phyloP scores from a whole-genome alignment of 1,284 basidiomycete genomes.

The Kwoniella shivajii region DNA sequence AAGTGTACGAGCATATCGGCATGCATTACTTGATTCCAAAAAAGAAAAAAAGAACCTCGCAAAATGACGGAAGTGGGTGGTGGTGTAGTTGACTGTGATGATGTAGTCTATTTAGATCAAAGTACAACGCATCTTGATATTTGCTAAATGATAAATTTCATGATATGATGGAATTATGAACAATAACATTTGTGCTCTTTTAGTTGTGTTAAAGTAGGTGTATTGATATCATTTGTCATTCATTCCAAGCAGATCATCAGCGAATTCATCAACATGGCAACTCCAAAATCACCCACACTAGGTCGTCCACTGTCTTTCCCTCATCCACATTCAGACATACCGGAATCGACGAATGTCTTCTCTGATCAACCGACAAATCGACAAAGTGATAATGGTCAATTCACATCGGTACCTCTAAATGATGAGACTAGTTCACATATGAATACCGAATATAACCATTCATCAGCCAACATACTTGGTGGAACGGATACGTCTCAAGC shows the following conservation, averaged over 20 bases:
- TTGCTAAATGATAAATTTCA: too few species aligned
- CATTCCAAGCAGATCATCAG: too few species aligned
- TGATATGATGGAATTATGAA: too few species aligned
- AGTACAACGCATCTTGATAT: too few species aligned
- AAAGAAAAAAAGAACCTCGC: too few species aligned
- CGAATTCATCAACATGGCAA: background rate
- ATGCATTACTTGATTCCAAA: too few species aligned
- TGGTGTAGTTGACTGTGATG: background rate
- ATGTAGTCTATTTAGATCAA: background rate
- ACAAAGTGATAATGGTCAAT: background rate
- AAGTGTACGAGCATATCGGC: too few species aligned
- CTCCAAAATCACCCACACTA: background rate
- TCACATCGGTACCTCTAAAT: conserved; percentile 3
- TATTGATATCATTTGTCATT: too few species aligned
- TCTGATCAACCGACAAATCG: background rate
- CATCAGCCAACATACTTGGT: conserved; percentile 12
- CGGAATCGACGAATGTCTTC: too few species aligned
- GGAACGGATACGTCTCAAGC: background rate
- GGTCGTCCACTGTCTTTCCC: conserved; percentile 13
- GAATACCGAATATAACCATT: conserved; percentile 9
- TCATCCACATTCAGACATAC: background rate
- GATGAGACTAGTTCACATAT: background rate
- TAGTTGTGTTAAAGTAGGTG: too few species aligned
- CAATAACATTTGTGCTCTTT: too few species aligned
- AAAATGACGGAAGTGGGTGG: too few species aligned